Evolutionary conservation across 768 basidiomycete genomes (phyloP).

Genomic region (Leccinum olivaceopallidum): DNA sequence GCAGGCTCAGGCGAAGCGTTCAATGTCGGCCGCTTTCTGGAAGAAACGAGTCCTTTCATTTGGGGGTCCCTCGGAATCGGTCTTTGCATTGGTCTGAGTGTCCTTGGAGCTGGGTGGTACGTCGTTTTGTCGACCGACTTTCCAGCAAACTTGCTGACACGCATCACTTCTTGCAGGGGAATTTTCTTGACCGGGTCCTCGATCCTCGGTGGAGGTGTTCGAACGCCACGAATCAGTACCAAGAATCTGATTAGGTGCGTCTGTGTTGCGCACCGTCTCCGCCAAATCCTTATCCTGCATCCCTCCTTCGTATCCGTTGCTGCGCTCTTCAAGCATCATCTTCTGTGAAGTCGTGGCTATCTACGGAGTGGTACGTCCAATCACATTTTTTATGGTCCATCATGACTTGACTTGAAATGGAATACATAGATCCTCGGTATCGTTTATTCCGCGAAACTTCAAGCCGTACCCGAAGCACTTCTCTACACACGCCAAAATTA

Average conservation of each 20-base stretch:
- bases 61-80: constrained; percentile 93
- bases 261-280: not conserved
- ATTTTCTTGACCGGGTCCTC: constrained; percentile 98
- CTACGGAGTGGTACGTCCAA: constrained; percentile 80
- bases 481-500: constrained; percentile 89
- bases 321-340: constrained; percentile 68
- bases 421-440: constrained; percentile 83
- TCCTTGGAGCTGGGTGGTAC: constrained; percentile 94
- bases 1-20: constrained; percentile 87
- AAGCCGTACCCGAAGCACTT: constrained; percentile 54
- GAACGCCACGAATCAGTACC: constrained; percentile 90
- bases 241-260: constrained; percentile 95
- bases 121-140: constrained; percentile 30
- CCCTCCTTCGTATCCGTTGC: not conserved
- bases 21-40: constrained; percentile 92
- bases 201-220: constrained; percentile 93
- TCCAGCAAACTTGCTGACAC: not conserved
- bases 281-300: not conserved
- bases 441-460: constrained; percentile 87
- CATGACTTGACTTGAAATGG: not conserved
- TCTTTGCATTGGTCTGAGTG: constrained; percentile 90
- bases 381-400: too few species aligned
- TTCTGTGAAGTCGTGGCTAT: constrained; percentile 99
- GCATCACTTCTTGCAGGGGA: constrained; percentile 60
- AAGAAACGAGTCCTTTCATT: constrained; percentile 90